Percentiles rank a stretch among this genome's conserved stretches.
Evolutionary conservation across 179 eudicot species (phyloP).

Genomic region (Nepenthes alata): DNA sequence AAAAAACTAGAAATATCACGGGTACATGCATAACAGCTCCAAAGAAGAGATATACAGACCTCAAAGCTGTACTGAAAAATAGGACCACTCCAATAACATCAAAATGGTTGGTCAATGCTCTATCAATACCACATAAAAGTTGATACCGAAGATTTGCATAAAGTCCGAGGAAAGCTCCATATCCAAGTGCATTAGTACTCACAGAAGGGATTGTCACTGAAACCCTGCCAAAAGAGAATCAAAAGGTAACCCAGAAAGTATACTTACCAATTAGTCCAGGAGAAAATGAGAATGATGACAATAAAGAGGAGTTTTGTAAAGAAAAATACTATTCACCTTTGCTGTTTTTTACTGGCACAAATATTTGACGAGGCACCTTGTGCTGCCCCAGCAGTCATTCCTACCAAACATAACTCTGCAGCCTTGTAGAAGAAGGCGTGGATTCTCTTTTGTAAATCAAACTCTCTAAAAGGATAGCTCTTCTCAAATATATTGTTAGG

Average conservation of each 20-base stretch:
- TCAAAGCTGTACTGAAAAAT: conserved; percentile 64
- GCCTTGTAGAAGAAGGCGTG: conserved; percentile 89
- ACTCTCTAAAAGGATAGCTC: conserved; percentile 80
- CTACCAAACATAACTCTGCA: conserved; percentile 78
- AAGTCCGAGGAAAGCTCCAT: conserved; percentile 81
- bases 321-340: conserved; percentile 36
- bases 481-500: conserved; percentile 89
- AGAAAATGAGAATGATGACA: not conserved
- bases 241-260: not conserved
- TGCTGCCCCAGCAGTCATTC: conserved; percentile 69
- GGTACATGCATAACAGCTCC: not conserved
- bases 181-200: conserved; percentile 76
- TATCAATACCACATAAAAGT: conserved; percentile 70
- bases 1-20: not conserved
- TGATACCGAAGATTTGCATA: conserved; percentile 83
- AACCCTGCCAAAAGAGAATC: conserved; percentile 30
- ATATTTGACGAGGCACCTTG: conserved; percentile 76
- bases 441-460: conserved; percentile 77
- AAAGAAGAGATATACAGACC: conserved; percentile 26
- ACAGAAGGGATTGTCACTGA: conserved; percentile 73
- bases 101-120: conserved; percentile 55
- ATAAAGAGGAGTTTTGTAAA: not conserved
- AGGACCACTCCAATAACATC: conserved; percentile 76
- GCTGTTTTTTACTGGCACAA: conserved; percentile 58
- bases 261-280: not conserved